Evolutionary conservation across 768 basidiomycete genomes (phyloP).

Genomic region (Galerina sulciceps): DNA sequence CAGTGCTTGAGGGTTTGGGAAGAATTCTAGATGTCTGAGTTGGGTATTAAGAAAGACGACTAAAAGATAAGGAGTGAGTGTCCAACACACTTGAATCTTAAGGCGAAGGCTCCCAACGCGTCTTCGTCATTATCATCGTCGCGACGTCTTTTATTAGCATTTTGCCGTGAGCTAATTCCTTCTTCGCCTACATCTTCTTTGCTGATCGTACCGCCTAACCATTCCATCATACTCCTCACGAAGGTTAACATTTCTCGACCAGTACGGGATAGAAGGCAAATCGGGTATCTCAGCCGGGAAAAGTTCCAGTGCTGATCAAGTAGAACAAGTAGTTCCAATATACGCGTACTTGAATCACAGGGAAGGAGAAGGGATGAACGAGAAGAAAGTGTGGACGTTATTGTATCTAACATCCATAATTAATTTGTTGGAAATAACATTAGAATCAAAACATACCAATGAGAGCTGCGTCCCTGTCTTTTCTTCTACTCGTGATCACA

Average conservation of each 20-base stretch:
- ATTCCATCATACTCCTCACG: slow-evolving; percentile 97
- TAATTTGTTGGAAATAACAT: slow-evolving; percentile 3
- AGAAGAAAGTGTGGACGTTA: slow-evolving; percentile 83
- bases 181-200: slow-evolving; percentile 92
- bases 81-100: slow-evolving; percentile 82
- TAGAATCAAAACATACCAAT: slow-evolving; percentile 58
- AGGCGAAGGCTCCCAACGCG: slow-evolving; percentile 80
- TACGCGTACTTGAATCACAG: slow-evolving; percentile 91
- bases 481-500: slow-evolving; percentile 83
- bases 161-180: slow-evolving; percentile 55
- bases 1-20: slow-evolving; percentile 80
- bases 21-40: slow-evolving; percentile 88
- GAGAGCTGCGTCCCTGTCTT: slow-evolving; percentile 88
- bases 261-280: slow-evolving; percentile 91
- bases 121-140: slow-evolving; percentile 82
- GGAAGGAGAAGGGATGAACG: slow-evolving; percentile 87
- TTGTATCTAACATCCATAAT: slow-evolving; percentile 62
- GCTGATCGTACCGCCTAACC: slow-evolving; percentile 94
- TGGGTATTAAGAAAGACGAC: not conserved
- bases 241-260: slow-evolving; percentile 93
- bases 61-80: not conserved
- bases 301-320: slow-evolving; percentile 98
- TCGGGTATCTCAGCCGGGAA: slow-evolving; percentile 80
- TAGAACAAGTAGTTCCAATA: slow-evolving; percentile 93
- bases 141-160: slow-evolving; percentile 54